Evolutionary conservation across 75 land plant species (phyloP), one percentile per base, ranked within the genome.

Genomic region (Pinus taeda): DNA sequence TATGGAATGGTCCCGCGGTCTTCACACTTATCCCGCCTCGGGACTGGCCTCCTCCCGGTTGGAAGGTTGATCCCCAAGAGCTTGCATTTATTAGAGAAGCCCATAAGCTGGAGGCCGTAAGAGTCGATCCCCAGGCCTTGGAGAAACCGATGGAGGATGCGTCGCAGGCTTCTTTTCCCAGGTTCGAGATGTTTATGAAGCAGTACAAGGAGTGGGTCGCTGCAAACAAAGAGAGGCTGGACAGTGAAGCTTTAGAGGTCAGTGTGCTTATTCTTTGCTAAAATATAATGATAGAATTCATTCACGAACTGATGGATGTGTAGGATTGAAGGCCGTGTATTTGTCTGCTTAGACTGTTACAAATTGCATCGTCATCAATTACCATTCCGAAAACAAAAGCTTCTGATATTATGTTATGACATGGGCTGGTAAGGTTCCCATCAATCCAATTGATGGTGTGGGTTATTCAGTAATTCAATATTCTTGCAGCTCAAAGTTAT

Each of bases 31-130:
- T 93, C 30, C 91, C 99, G 0, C 99, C 99, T 15, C 77, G 99
- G 58, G 99, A 97, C 80, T 97, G 99, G 99, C 99, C 99, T 33
- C 99, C 99, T 15, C 82, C 92, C 71, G 96, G 90, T 12, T 97
- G 99, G 99, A 79, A 85, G 71, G 99, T 97, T 29, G 96, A 95
- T 76, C 77, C 77, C 70, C 67, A 89, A 78, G 98, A 97, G 88
- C 88, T 97, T 53, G 91, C 87, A 58, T 95, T 88, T 75, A 97
- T 97, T 6, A 79, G 99, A 37, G 96, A 78, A 56, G 86, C 95
- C 37, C 98, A 93, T 58, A 87, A 82, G 74, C 20, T 93, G 82
- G 75, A 81, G 71, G 59, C 80, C 21, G 83, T 21, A 39, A 74
- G 88, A 77, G 79, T 89, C 11, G 74, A 78, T 30, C 55, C 87